Evolutionary conservation across 2,329 filamentous ascomycete genomes (phyloP).

Genomic region (Cercospora citrullina): DNA sequence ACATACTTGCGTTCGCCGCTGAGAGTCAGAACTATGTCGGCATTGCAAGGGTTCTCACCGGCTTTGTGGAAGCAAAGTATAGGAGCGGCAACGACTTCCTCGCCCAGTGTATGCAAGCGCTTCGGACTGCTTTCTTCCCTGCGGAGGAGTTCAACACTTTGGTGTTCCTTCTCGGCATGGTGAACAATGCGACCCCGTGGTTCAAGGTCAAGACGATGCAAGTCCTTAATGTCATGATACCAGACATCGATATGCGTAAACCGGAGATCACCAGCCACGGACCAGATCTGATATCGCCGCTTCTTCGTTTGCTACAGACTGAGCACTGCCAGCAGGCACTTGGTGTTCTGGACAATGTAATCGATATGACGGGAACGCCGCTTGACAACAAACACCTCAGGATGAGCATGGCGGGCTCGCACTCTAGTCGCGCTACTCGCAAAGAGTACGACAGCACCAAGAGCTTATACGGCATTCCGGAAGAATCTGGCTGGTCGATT

Average conservation of each 20-base stretch:
- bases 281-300: conserved; percentile 89
- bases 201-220: conserved; percentile 93
- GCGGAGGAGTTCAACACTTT: conserved; percentile 79
- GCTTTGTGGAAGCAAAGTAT: conserved; percentile 68
- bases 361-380: conserved; percentile 81
- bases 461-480: conserved; percentile 93
- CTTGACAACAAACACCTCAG: conserved; percentile 92
- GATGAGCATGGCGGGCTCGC: conserved; percentile 95
- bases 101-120: conserved; percentile 67
- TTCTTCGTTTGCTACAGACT: conserved; percentile 85
- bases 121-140: conserved; percentile 78
- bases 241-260: conserved; percentile 89
- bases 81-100: conserved; percentile 74
- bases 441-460: conserved; percentile 95
- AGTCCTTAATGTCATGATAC: conserved; percentile 79
- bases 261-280: conserved; percentile 87
- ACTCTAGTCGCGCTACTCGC: conserved; percentile 73
- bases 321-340: conserved; percentile 92
- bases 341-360: conserved; percentile 89
- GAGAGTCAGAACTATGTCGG: conserved; percentile 68
- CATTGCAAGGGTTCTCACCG: conserved; percentile 68
- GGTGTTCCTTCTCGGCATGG: conserved; percentile 83
- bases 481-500: conserved; percentile 94
- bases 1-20: conserved; percentile 69
- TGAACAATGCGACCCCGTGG: conserved; percentile 87